These are phyloP conservation scores for Xylariaceae sp. DNA, from an alignment of 2,329 filamentous ascomycete genomes.

Conservation along the genomic window DNA sequence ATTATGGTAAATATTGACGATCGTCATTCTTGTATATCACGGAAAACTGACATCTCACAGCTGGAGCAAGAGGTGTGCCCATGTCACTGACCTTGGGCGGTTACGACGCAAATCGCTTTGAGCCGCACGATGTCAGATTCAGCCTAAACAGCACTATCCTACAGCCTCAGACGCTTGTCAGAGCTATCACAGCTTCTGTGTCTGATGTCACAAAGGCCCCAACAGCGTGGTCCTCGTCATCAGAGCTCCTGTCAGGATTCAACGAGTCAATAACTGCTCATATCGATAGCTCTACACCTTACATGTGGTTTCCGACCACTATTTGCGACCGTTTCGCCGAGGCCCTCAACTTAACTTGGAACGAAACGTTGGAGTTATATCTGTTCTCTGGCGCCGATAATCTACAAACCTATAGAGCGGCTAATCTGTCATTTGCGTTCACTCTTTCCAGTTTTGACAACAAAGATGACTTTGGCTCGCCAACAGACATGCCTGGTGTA, in stretches of 20 bases:
- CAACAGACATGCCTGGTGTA: constrained; percentile 46
- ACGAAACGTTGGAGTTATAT: constrained; percentile 61
- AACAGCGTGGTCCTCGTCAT: constrained; percentile 38
- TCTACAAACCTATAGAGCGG: constrained; percentile 42
- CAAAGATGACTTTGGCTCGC: constrained; percentile 47
- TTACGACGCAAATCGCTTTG: constrained; percentile 61
- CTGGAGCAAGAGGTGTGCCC: constrained; percentile 38
- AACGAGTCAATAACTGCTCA: constrained; percentile 47
- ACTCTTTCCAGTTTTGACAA: constrained; percentile 53
- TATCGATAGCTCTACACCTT: constrained; percentile 62
- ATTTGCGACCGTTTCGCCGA: constrained; percentile 63
- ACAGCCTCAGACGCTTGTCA: constrained; percentile 56
- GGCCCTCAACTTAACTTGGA: constrained; percentile 61
- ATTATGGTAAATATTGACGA: constrained; percentile 53
- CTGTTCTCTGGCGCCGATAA: constrained; percentile 55
- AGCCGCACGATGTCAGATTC: constrained; percentile 58
- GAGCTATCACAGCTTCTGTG: constrained; percentile 48
- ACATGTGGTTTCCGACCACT: constrained; percentile 57
- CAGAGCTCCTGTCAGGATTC: constrained; percentile 39
- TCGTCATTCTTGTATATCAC: background rate
- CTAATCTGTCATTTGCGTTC: constrained; percentile 54
- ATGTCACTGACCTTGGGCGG: constrained; percentile 66
- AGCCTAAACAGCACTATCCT: constrained; percentile 50
- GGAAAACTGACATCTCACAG: constrained; percentile 31
- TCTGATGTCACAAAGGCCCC: constrained; percentile 29